Evolutionary conservation across 2,329 filamentous ascomycete species (phyloP).

Genomic region (Ceratocystis cubensis): DNA sequence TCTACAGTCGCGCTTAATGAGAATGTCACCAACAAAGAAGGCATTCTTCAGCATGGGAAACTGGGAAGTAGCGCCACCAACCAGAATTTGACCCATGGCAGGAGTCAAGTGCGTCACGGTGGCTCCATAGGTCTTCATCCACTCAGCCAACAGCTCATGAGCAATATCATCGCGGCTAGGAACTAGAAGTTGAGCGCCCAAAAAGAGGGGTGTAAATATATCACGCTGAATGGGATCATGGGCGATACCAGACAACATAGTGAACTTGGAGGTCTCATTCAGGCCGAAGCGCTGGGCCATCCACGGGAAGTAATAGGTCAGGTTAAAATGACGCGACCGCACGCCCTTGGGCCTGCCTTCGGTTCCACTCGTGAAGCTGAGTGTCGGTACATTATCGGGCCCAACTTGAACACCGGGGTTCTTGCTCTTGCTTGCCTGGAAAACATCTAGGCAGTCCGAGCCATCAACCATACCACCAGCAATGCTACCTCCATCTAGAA

Average conservation of each 20-base stretch:
- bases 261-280: constrained; percentile 60
- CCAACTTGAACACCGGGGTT: constrained; percentile 66
- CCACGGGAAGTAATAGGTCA: constrained; percentile 83
- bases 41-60: constrained; percentile 67
- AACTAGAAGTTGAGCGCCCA: constrained; percentile 67
- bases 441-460: constrained; percentile 51
- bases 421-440: constrained; percentile 38
- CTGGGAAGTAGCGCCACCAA: constrained; percentile 65
- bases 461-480: constrained; percentile 55
- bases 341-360: constrained; percentile 82
- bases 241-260: constrained; percentile 73
- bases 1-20: constrained; percentile 73
- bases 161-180: constrained; percentile 74
- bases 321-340: constrained; percentile 69
- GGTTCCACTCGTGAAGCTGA: constrained; percentile 61
- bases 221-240: constrained; percentile 49
- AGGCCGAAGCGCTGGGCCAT: constrained; percentile 77
- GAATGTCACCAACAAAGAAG: constrained; percentile 84
- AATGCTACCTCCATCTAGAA: constrained; percentile 59
- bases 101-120: constrained; percentile 85
- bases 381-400: constrained; percentile 68
- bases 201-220: constrained; percentile 81
- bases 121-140: constrained; percentile 64
- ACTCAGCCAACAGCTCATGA: constrained; percentile 75
- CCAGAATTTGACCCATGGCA: constrained; percentile 89